Base-by-base conservation (phyloP, 2,329 filamentous ascomycete species). In the Fusarium verticillioides region DNA sequence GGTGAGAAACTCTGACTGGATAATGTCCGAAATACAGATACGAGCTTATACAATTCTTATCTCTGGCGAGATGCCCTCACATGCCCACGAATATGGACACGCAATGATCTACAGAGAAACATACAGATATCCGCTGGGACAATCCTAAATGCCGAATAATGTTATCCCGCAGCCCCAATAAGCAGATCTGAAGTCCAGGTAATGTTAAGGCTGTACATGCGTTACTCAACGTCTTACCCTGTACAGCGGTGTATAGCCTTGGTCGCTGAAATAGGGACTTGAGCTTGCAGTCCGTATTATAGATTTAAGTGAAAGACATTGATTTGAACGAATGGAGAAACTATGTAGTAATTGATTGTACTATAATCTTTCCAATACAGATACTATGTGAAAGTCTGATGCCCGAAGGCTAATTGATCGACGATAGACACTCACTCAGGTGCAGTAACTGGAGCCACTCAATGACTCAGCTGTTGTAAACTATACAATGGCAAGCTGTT, bases 11-110 rank as follows among this genome's bases (percentile, higher is more conserved):
- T 4, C 5, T 23, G 7, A 7, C 15, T 42, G 21, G 8, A n/a
- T 9, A 6, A 6, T 10, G 40, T 8, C 8, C n/a, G 0, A 42
- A 42, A 42, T 42, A 42, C 9, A 42, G 7, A 42, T 2, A 16
- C 15, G 13, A 7, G 8, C 13, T 26, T 11, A 18, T 18, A 5
- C 2, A 26, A 16, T 26, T 6, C 9, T 18, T 3, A 11, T 18
- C 0, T 26, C 4, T 43, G 6, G 9, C 5, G 4, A 11, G 9
- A 5, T 0, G 15, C 9, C n/a, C 3, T 11, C 7, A 2, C 9
- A 26, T 2, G 15, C 42, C 15, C 23, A 43, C 6, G 10, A 26
- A 3, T 11, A 26, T 26, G 11, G 4, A 43, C 9, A 5, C 42
- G n/a, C 10, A 7, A 7, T 10, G n/a, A 50, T 19, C 4, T 4